Base-by-base conservation (phyloP, 352 stramenopile species). In the Pythium pectinolyticum region DNA sequence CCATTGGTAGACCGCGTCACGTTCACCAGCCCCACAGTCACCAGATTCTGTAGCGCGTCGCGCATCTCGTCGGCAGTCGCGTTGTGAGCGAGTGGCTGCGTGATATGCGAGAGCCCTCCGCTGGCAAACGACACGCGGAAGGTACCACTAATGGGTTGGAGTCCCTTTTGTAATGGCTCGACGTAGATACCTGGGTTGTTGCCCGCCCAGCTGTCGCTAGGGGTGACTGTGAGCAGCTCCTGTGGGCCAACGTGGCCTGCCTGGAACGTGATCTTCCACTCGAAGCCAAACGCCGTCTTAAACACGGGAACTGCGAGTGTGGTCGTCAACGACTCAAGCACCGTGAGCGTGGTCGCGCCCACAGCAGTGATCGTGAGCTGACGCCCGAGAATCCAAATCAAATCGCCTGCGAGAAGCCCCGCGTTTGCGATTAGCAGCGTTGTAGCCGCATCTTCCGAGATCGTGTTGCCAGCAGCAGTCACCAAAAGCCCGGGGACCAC, bases 201-300 rank as follows among this genome's bases (percentile, higher is more conserved):
- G 5, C 96, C 96, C 0, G 87, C 74, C 96, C 96, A 99, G 14
- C 87, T 97, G 50, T 98, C 89, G 28, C 91, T 95, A 14, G 89
- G 70, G 9, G 46, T 77, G 20, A 92, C 87, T 57, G 89, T 67
- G n/a, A 99, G 76, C 7, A 95, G 57, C 4, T 92, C 82, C 57
- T 98, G 90, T 12, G 96, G 73, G 0, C 88, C 88, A 3, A 96
- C 75, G 54, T 96, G 84, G 6, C 87, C 87, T 3, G 72, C 72
- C 7, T 75, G 56, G 61, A 96, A 95, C 0, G 88, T 94, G 35
- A 96, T 82, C 5, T 62, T 58, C 88, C 86, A 96, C 35, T 86
- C 61, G 49, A 77, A 95, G 3, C 86, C 86, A 53, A 76, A 86
- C 4, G 83, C 82, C 12, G 48, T 84, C 27, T 64, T 67, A 49